Percentiles rank a stretch among this genome's conserved stretches.
These are phyloP conservation scores for Fraxinus baroniana DNA, from an alignment of 305 asterid species.

Conservation along the genomic window DNA sequence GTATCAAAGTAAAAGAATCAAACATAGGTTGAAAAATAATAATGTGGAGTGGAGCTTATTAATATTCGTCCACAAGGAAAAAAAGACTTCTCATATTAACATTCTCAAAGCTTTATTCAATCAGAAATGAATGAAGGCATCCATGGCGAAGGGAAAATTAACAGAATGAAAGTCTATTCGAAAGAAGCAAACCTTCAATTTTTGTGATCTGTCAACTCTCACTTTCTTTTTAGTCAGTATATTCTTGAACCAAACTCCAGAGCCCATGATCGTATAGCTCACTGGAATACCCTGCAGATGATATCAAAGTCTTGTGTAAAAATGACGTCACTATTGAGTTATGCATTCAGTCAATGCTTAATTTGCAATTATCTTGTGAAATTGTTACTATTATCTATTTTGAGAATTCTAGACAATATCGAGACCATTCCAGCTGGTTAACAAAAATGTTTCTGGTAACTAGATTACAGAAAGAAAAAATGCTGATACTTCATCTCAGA, in stretches of 20 bases:
- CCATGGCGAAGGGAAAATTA: neutral
- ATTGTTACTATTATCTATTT: neutral
- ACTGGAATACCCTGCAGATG: conserved; percentile 22
- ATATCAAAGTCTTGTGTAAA: neutral
- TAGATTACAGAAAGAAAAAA: neutral
- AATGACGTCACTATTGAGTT: neutral
- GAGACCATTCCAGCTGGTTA: neutral
- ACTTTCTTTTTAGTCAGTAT: conserved; percentile 42
- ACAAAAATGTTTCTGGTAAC: neutral
- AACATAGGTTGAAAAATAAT: neutral
- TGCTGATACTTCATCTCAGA: neutral
- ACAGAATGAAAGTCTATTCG: neutral
- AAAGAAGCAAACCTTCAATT: conserved; percentile 33
- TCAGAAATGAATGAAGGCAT: neutral
- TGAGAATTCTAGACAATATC: neutral
- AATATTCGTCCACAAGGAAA: neutral
- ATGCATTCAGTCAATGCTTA: neutral
- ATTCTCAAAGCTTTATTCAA: neutral
- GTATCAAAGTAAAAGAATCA: neutral
- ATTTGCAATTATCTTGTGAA: neutral
- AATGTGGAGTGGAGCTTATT: neutral
- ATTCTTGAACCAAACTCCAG: conserved; percentile 60
- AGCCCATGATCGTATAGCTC: conserved; percentile 39
- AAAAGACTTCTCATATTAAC: neutral
- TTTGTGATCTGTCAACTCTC: conserved; percentile 35